These are phyloP conservation scores for Gynostemma pentaphyllum DNA, from an alignment of 306 rosid genomes.

Conservation along the genomic window DNA sequence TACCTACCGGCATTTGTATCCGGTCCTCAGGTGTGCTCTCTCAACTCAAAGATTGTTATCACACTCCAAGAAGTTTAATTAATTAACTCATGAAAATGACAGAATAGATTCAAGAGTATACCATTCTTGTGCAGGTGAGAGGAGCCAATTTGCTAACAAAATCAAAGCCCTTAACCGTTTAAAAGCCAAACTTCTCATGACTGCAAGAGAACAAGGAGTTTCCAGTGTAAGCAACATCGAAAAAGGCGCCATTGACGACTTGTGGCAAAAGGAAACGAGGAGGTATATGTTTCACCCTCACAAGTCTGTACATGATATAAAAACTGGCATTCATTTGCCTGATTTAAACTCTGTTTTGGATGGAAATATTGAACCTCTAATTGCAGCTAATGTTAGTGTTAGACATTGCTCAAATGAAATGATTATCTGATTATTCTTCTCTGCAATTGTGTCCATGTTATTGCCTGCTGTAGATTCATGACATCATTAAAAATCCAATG, in stretches of 20 bases:
- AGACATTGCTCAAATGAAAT: conserved; percentile 17
- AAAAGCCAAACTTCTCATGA: conserved; percentile 58
- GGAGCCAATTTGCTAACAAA: conserved; percentile 59
- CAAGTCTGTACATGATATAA: conserved; percentile 54
- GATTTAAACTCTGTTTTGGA: conserved; percentile 46
- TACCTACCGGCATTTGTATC: conserved; percentile 50
- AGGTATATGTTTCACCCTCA: conserved; percentile 40
- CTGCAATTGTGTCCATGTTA: neutral
- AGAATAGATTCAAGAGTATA: neutral
- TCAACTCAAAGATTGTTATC: neutral
- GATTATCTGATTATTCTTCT: neutral
- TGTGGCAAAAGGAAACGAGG: conserved; percentile 40
- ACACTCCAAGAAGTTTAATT: neutral
- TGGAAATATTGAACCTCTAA: conserved; percentile 63
- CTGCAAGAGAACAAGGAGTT: conserved; percentile 56
- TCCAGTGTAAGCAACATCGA: conserved; percentile 25
- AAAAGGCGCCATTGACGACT: conserved; percentile 30
- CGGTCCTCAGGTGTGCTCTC: conserved; percentile 46
- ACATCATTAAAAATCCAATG: too few species aligned
- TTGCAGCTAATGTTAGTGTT: conserved; percentile 49
- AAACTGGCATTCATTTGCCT: conserved; percentile 48
- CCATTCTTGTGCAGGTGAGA: conserved; percentile 42
- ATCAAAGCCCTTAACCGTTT: conserved; percentile 72
- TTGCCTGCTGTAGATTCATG: too few species aligned
- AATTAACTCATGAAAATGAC: too few species aligned